phyloP scores from a whole-genome alignment of 768 basidiomycete genomes.

The Punctularia strigosozonata region DNA sequence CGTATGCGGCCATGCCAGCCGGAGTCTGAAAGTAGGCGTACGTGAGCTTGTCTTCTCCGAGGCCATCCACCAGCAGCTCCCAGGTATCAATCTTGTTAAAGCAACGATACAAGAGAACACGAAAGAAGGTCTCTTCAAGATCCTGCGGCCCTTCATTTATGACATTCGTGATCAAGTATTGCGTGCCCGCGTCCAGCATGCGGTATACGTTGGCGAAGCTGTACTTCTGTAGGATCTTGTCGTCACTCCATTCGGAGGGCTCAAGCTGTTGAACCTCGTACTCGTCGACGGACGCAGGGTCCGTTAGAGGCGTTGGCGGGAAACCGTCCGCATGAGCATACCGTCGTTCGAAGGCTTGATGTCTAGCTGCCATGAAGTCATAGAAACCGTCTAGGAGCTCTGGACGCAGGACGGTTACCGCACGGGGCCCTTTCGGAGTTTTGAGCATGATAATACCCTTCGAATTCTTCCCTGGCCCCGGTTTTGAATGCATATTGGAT shows the following conservation, averaged over 20 bases:
- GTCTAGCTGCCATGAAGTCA: no score
- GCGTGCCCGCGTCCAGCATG: conserved; percentile 57
- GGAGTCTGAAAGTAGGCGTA: conserved; percentile 55
- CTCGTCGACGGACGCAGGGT: no score
- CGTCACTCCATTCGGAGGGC: conserved; percentile 74
- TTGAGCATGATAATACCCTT: no score
- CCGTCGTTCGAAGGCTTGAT: no score
- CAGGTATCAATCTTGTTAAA: conserved; percentile 69
- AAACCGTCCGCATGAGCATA: no score
- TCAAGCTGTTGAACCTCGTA: no score
- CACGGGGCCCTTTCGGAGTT: no score
- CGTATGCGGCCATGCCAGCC: conserved; percentile 39
- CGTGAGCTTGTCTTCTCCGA: conserved; percentile 49
- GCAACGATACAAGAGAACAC: conserved; percentile 57
- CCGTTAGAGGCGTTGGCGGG: no score
- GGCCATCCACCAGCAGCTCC: conserved; percentile 38
- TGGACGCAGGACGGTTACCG: no score
- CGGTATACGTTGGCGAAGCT: conserved; percentile 70
- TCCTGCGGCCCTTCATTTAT: conserved; percentile 55
- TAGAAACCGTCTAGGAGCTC: no score
- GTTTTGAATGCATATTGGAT: no score
- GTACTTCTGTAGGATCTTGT: conserved; percentile 40
- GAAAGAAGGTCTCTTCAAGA: conserved; percentile 54
- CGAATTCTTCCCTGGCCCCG: no score
- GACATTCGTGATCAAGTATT: conserved; percentile 58